phyloP scores from a whole-genome alignment of 2,329 filamentous ascomycete genomes.

The Aspergillus pseudonomiae region DNA sequence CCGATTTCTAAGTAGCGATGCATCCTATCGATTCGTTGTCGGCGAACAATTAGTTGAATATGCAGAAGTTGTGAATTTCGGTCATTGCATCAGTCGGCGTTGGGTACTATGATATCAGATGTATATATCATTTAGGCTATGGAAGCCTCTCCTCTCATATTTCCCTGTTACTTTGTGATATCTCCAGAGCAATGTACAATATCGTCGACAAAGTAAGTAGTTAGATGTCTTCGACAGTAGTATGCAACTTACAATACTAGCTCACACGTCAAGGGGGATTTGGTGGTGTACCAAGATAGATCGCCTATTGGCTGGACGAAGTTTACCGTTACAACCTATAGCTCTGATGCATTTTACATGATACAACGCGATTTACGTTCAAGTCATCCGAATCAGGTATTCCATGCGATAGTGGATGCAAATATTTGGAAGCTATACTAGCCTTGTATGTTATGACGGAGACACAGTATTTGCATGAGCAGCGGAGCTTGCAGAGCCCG shows the following conservation, averaged over 20 bases:
- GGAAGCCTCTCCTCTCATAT: background rate
- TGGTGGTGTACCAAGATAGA: background rate
- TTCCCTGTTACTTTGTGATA: background rate
- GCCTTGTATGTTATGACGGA: background rate
- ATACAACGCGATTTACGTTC: background rate
- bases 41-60: background rate
- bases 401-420: background rate
- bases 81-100: constrained; percentile 28
- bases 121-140: background rate
- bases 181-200: background rate
- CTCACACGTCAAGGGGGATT: background rate
- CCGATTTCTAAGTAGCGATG: constrained; percentile 68
- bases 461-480: background rate
- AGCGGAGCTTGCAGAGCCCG: too few species aligned
- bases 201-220: background rate
- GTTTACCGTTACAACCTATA: too few species aligned
- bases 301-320: background rate
- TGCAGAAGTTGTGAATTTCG: background rate
- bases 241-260: background rate
- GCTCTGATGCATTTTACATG: background rate
- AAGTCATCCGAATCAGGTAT: background rate
- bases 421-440: background rate
- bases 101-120: constrained; percentile 13
- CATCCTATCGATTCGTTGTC: background rate
- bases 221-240: background rate